phyloP scores from a whole-genome alignment of 2,329 filamentous ascomycete genomes.

The Penicillium nordicum region DNA sequence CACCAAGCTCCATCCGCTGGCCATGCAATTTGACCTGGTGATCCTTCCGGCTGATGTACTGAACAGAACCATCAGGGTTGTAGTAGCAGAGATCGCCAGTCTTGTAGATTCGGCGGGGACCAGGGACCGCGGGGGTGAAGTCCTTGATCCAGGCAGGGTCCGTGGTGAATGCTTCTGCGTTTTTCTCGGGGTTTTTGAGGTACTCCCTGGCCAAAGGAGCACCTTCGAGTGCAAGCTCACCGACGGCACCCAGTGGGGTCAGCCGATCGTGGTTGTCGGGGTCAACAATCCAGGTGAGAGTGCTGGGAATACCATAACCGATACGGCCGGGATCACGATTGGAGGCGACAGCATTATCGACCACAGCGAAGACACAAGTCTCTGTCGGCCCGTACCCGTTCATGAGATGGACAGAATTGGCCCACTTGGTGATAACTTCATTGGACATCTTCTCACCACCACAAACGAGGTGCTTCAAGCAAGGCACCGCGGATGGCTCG shows the following conservation, averaged over 20 bases:
- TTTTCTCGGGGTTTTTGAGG: slow-evolving; percentile 37
- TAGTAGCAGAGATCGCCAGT: slow-evolving; percentile 35
- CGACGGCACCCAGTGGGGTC: slow-evolving; percentile 37
- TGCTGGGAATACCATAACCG: slow-evolving; percentile 27
- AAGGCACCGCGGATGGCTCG: slow-evolving; percentile 39
- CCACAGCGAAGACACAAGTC: slow-evolving; percentile 31
- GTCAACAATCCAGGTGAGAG: slow-evolving; percentile 36
- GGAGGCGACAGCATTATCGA: slow-evolving; percentile 29
- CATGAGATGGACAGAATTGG: slow-evolving; percentile 38
- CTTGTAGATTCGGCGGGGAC: slow-evolving; percentile 25
- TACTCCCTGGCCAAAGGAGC: slow-evolving; percentile 40
- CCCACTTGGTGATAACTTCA: slow-evolving; percentile 69
- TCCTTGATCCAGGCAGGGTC: slow-evolving; percentile 27
- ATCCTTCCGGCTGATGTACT: slow-evolving; percentile 58
- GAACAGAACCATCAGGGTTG: slow-evolving; percentile 33
- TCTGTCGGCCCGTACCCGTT: slow-evolving; percentile 42
- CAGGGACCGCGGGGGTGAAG: slow-evolving; percentile 11
- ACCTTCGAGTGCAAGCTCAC: slow-evolving; percentile 40
- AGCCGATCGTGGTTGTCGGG: slow-evolving; percentile 30
- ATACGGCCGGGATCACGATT: slow-evolving; percentile 26
- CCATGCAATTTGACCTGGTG: slow-evolving; percentile 65
- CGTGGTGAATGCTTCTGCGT: slow-evolving; percentile 29
- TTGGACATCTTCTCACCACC: slow-evolving; percentile 64
- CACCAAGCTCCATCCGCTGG: slow-evolving; percentile 60
- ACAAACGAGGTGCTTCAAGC: slow-evolving; percentile 43